These are phyloP conservation scores for Suhomyces choctaworum DNA, from an alignment of 1,139 yeast genomes.

Conservation along the genomic window DNA sequence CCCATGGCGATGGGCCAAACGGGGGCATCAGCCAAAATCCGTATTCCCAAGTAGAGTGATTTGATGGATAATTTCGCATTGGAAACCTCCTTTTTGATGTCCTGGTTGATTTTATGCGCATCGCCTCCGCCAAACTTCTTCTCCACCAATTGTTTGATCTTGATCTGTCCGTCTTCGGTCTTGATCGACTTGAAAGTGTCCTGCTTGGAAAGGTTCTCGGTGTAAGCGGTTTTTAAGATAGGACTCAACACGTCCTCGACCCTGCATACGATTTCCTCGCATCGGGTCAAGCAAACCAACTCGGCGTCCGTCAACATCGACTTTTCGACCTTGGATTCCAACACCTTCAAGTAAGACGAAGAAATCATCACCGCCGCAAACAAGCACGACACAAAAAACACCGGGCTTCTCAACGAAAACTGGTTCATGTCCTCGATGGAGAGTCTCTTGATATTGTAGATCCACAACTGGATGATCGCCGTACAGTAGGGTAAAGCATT, in stretches of 20 bases:
- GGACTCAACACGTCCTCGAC: constrained; percentile 54
- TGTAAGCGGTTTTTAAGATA: constrained; percentile 36
- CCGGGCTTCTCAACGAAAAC: constrained; percentile 70
- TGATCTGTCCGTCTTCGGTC: constrained; percentile 19
- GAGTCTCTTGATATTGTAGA: constrained; percentile 60
- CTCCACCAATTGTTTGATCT: constrained; percentile 29
- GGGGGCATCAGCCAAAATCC: constrained; percentile 77
- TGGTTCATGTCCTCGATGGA: constrained; percentile 60
- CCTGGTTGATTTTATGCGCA: constrained; percentile 4
- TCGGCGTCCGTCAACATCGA: constrained; percentile 31
- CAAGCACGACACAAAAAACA: constrained; percentile 67
- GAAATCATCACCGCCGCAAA: constrained; percentile 60
- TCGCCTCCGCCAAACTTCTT: constrained; percentile 3
- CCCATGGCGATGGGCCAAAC: constrained; percentile 79
- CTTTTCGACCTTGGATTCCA: constrained; percentile 40
- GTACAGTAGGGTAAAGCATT: constrained; percentile 59
- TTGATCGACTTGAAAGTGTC: constrained; percentile 49
- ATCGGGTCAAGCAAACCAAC: constrained; percentile 44
- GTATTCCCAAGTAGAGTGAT: constrained; percentile 63
- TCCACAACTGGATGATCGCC: constrained; percentile 67
- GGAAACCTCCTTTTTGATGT: constrained; percentile 17
- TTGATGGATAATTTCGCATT: constrained; percentile 55
- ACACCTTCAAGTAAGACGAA: constrained; percentile 57
- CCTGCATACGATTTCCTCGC: constrained; percentile 52
- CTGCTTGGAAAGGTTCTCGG: constrained; percentile 58